Percentiles rank a stretch among this genome's conserved stretches.
Evolutionary conservation across 805 yeast genomes (phyloP).

Genomic region (Tetrapisispora phaffii): DNA sequence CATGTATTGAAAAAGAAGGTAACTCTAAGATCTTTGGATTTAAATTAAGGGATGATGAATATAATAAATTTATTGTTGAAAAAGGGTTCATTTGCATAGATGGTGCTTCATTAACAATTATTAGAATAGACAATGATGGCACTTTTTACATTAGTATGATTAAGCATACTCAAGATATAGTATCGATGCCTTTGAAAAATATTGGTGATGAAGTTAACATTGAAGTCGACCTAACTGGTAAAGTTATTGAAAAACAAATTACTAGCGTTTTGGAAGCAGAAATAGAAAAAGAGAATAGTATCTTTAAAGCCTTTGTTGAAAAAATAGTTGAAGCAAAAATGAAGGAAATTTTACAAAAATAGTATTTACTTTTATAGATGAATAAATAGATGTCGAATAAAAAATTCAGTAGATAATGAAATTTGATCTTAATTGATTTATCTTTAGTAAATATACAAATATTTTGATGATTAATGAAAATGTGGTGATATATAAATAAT

Average conservation of each 20-base stretch:
- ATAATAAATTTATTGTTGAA: slow-evolving; percentile 69
- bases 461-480: not conserved
- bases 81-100: slow-evolving; percentile 91
- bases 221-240: slow-evolving; percentile 93
- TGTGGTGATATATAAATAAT: not conserved
- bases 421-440: not conserved
- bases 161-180: slow-evolving; percentile 78
- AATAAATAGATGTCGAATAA: not conserved
- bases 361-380: not conserved
- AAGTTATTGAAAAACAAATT: slow-evolving; percentile 81
- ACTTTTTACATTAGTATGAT: slow-evolving; percentile 84
- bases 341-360: slow-evolving; percentile 8
- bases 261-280: slow-evolving; percentile 46
- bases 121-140: slow-evolving; percentile 47
- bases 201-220: slow-evolving; percentile 66
- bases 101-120: slow-evolving; percentile 87
- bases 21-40: slow-evolving; percentile 74
- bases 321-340: slow-evolving; percentile 39
- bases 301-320: slow-evolving; percentile 41
- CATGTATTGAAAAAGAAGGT: slow-evolving; percentile 45
- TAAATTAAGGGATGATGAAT: slow-evolving; percentile 50
- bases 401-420: too few species aligned
- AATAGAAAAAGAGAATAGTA: slow-evolving; percentile 38
- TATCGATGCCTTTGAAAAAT: slow-evolving; percentile 56
- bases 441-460: not conserved